Evolutionary conservation across 768 basidiomycete genomes (phyloP), one percentile per base, ranked within the genome.

Genomic region (Hirschioporus abietinus): DNA sequence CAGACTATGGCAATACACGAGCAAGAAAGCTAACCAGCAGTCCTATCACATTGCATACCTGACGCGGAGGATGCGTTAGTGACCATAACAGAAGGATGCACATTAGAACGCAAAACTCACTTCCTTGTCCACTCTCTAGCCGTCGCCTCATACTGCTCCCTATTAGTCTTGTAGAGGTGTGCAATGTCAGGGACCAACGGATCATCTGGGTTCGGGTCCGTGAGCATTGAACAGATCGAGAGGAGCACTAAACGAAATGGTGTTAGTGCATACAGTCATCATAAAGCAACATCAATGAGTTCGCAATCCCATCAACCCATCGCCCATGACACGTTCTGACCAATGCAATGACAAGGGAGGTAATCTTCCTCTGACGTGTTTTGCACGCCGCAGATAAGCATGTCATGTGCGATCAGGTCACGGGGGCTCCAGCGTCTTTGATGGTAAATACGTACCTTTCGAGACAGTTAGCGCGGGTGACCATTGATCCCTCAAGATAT

Each of bases 81-180:
- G 10, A 34, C 62, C 20, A 23, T 9, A n/a, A 66, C n/a, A 66
- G 62, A 9, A 25, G 36, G 24, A 25, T 26, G 5, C 3, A 42
- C 35, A 36, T 27, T n/a, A 34, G 12, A 30, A 23, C 30, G 34
- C 35, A 35, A 12, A 26, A 78, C 92, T 72, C 75, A 99, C 96
- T 99, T 99, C 88, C 96, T 90, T 78, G 96, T 96, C 96, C 96
- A 99, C 84, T 99, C 97, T 81, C 95, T 85, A 27, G 97, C 97
- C 35, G 95, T 99, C 68, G 95, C 92, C 80, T 99, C 97, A 76
- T 99, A 99, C 73, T 96, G 89, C 70, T 92, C 81, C 72, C 96
- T 88, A 81, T 99, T 97, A 42, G 96, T 98, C 94, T 99, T 99
- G 89, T 99, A 99, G 71, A 98, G 79, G 79, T 96, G 94, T 66